Percentiles rank a stretch among this genome's conserved stretches.
Conservation (phyloP, 345 rosid species). For the Excoecaria cochinchinensis region DNA sequence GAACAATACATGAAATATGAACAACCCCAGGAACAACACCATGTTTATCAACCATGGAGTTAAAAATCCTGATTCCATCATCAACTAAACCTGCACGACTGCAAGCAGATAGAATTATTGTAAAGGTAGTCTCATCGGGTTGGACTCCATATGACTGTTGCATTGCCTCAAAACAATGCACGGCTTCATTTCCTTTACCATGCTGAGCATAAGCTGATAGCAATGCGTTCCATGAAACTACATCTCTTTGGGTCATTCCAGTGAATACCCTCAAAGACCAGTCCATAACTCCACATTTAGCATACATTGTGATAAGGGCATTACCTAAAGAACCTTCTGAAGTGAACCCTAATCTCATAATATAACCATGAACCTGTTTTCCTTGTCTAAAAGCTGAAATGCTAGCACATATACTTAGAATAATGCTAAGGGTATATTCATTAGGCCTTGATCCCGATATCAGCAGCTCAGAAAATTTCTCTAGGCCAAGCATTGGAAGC, state of each 20-base stretch:
- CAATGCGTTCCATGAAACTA: conserved; percentile 69
- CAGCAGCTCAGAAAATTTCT: conserved; percentile 42
- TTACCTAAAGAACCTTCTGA: conserved; percentile 52
- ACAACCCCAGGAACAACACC: conserved; percentile 47
- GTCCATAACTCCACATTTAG: conserved; percentile 60
- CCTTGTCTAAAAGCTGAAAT: conserved; percentile 51
- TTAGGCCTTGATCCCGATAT: conserved; percentile 49
- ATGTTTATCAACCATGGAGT: conserved; percentile 46
- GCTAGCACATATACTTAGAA: conserved; percentile 52
- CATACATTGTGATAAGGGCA: conserved; percentile 59
- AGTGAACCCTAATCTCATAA: conserved; percentile 36
- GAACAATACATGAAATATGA: conserved; percentile 71
- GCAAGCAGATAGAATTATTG: conserved; percentile 69
- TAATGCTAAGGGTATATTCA: conserved; percentile 50
- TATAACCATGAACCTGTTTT: conserved; percentile 55
- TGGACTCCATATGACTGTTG: conserved; percentile 30
- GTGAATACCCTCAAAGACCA: conserved; percentile 52
- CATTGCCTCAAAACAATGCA: conserved; percentile 47
- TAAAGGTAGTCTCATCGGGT: conserved; percentile 64
- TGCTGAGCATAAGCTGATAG: conserved; percentile 71
- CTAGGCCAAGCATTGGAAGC: conserved; percentile 43
- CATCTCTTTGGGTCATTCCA: conserved; percentile 48
- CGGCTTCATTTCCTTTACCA: conserved; percentile 65
- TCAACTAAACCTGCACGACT: conserved; percentile 67
- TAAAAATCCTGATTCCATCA: conserved; percentile 52